Percentiles rank a stretch among this genome's conserved stretches.
These are phyloP conservation scores for Neophaeococcomyces mojaviensis DNA, from an alignment of 2,329 filamentous ascomycete species.

Conservation along the genomic window DNA sequence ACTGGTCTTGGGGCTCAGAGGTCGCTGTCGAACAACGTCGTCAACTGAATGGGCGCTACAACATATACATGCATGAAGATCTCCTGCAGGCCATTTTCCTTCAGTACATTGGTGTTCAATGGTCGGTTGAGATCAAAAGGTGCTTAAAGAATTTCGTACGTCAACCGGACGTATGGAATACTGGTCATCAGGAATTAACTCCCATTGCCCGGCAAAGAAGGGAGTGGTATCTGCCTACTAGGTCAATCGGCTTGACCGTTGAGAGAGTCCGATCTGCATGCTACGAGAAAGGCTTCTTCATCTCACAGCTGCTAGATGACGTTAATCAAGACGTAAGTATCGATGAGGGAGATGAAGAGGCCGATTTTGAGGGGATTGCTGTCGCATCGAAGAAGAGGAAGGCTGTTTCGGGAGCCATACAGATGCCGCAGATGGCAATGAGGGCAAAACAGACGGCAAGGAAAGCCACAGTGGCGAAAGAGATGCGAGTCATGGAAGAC, in stretches of 20 bases:
- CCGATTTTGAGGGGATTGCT: neutral
- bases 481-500: neutral
- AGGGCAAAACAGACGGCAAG: neutral
- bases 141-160: conserved; percentile 32
- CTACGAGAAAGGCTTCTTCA: conserved; percentile 45
- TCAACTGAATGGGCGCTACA: conserved; percentile 51
- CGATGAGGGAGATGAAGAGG: conserved; percentile 10
- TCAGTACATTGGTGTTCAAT: conserved; percentile 47
- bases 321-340: conserved; percentile 29
- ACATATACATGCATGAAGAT: conserved; percentile 54
- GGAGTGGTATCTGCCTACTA: conserved; percentile 35
- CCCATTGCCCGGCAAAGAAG: conserved; percentile 36
- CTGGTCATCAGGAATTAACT: conserved; percentile 27
- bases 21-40: conserved; percentile 45
- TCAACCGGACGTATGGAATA: conserved; percentile 36
- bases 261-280: conserved; percentile 29
- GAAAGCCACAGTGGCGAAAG: neutral
- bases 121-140: conserved; percentile 42
- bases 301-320: conserved; percentile 46
- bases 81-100: conserved; percentile 49
- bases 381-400: neutral
- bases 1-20: conserved; percentile 44
- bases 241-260: conserved; percentile 13
- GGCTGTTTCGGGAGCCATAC: neutral
- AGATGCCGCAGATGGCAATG: neutral